phyloP scores from a whole-genome alignment of 1,139 yeast genomes.

The Blastobotrys illinoisensis region DNA sequence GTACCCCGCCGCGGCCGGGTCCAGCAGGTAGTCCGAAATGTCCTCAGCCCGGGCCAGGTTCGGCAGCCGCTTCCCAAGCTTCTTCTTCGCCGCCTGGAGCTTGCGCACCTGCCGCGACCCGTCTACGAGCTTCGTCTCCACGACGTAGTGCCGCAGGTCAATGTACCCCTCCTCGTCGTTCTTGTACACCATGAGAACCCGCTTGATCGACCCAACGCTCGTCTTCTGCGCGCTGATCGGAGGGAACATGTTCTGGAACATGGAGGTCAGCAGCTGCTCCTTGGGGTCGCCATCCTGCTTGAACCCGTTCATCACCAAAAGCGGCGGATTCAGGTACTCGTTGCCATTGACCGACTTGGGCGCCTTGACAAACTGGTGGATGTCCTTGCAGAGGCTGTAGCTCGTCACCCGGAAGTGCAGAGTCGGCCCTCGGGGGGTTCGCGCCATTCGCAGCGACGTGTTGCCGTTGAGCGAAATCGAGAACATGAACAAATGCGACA shows the following conservation, averaged over 20 bases:
- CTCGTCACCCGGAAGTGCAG: constrained; percentile 70
- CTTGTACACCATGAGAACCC: constrained; percentile 81
- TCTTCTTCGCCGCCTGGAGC: constrained; percentile 49
- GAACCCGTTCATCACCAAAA: constrained; percentile 88
- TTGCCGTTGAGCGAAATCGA: constrained; percentile 77
- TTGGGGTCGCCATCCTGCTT: constrained; percentile 35
- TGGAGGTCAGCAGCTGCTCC: constrained; percentile 79
- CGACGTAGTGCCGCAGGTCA: constrained; percentile 85
- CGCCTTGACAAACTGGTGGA: constrained; percentile 61
- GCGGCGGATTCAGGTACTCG: constrained; percentile 74
- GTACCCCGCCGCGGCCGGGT: constrained; percentile 72
- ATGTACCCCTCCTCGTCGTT: constrained; percentile 64
- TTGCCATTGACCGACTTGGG: constrained; percentile 42
- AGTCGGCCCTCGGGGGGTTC: constrained; percentile 94
- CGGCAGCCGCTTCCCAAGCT: constrained; percentile 61
- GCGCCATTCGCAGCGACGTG: constrained; percentile 74
- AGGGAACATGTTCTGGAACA: constrained; percentile 95
- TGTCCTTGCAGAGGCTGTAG: constrained; percentile 81
- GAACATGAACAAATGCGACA: constrained; percentile 79
- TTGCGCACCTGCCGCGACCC: constrained; percentile 76
- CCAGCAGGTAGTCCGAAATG: constrained; percentile 77
- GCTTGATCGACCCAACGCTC: constrained; percentile 63
- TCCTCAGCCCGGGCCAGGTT: constrained; percentile 63
- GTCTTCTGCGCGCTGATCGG: constrained; percentile 84
- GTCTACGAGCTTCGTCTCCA: constrained; percentile 82